Base-by-base conservation (phyloP, 768 basidiomycete genomes). In the Tulasnella calospora region DNA sequence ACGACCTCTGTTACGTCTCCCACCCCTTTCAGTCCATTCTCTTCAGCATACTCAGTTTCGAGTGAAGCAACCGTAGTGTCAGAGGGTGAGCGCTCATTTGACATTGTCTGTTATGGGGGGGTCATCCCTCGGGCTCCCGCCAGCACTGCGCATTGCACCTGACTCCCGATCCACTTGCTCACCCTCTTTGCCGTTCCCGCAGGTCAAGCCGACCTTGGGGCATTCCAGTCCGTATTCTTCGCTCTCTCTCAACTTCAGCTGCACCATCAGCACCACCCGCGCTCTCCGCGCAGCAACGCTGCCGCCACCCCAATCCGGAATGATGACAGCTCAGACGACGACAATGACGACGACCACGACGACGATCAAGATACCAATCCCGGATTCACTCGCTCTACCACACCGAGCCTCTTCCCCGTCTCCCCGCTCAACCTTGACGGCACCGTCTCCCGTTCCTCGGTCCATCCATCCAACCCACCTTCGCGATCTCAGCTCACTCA, bases 21-120 rank as follows among this genome's bases (percentile, higher is more conserved):
- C 13, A 75, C 79, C 40, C 79, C 79, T 30, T 80, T 80, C 72
- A 80, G 79, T 71, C 79, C 79, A 23, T 80, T 80, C 73, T 80
- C 79, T 36, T 75, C 79, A 51, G 79, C 79, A 4, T 73, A 41
- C 51, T 80, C 79, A 13, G 72, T 79, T 40, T 44, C 55, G 47
- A 80, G 79, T 61, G 79, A 80, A 57, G 73, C 57, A 33, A 80
- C 79, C 21, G 79, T 73, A 27, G 78, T 77, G 30, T 74, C 79
- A 7, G 79, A 75, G 27, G 79, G 78, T 72, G 55, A 76, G 79
- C 36, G 40, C 38, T 33, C 35, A 30, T n/a, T 10, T n/a, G 38
- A 19, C 61, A 7, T 38, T 41, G 46, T 44, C 15, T 41, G 40
- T 38, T 47, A 15, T 67, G 27, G 12, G 44, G 27, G 55, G 38